Percentiles rank a stretch among this genome's conserved stretches.
Evolutionary conservation across 2,329 filamentous ascomycete species (phyloP).

Genomic region (Cladophialophora exuberans): DNA sequence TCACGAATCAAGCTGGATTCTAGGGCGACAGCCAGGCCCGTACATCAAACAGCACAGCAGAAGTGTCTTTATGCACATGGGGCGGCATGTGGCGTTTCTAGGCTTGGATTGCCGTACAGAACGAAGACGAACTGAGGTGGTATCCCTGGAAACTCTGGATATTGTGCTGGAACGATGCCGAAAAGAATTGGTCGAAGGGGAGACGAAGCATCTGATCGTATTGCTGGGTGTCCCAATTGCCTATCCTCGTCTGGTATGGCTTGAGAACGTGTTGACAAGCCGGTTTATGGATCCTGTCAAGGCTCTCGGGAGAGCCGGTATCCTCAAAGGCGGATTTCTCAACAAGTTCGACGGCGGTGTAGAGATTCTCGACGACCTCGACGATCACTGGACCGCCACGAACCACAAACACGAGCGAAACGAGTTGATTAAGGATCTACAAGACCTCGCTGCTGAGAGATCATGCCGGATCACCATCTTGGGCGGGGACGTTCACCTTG

Average conservation of each 20-base stretch:
- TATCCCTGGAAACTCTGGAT: conserved; percentile 81
- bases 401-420: conserved; percentile 90
- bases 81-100: conserved; percentile 76
- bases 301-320: conserved; percentile 77
- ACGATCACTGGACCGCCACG: conserved; percentile 97
- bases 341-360: conserved; percentile 91
- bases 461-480: conserved; percentile 90
- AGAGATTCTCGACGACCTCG: conserved; percentile 87
- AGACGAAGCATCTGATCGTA: conserved; percentile 74
- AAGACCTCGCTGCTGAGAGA: conserved; percentile 90
- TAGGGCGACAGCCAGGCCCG: conserved; percentile 78
- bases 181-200: conserved; percentile 76
- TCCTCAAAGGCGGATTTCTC: conserved; percentile 72
- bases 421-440: conserved; percentile 84
- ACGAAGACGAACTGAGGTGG: conserved; percentile 77
- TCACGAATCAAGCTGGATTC: conserved; percentile 87
- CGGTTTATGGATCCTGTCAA: conserved; percentile 86
- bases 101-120: conserved; percentile 92
- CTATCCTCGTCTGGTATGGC: conserved; percentile 72
- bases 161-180: conserved; percentile 85
- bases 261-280: conserved; percentile 76
- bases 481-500: conserved; percentile 90
- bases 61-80: conserved; percentile 83
- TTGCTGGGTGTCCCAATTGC: conserved; percentile 82
- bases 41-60: conserved; percentile 88